Base-by-base conservation (phyloP, 2,329 filamentous ascomycete genomes). In the Hymenoscyphus scutula region DNA sequence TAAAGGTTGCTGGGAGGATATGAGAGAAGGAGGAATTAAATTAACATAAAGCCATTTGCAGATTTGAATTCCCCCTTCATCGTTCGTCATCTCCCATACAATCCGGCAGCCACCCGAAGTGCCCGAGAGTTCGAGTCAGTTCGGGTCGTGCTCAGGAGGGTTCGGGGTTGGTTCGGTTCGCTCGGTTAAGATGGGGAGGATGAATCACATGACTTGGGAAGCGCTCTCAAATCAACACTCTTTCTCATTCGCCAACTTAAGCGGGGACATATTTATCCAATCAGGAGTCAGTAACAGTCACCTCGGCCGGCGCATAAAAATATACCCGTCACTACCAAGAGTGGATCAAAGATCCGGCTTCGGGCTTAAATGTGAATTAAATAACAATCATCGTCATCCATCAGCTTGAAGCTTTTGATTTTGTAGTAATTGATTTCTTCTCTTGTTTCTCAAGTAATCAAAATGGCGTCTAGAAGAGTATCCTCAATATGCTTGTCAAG, bases 391-490 rank as follows among this genome's bases (percentile, higher is more conserved):
- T 60, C 56, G 17, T 56, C 57, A 54, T 53, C 38, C 55, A 32
- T 23, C 41, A 23, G 41, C n/a, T 53, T 45, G 17, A 41, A 10
- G 19, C 2, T 19, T 23, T 10, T 56, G 19, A 7, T 32, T 32
- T 53, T 51, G 48, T 27, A 7, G 34, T 27, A 27, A 11, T 45
- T 62, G 53, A 45, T 29, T 56, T 25, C 37, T 51, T 45, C 27
- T 58, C 13, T 61, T 56, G 38, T 19, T 53, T 53, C 48, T 55
- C 38, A 58, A 19, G 32, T 8, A 25, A 38, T 25, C 41, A 56
- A 17, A 41, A 70, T 70, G 68, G 66, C 68, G 5, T 62, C 65
- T 15, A 64, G 66, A 65, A 59, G 65, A 60, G 65, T 69, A 63
- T 62, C 66, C 25, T 58, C 63, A 25, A 59, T 56, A 23, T 67